Percentiles rank a stretch among this genome's conserved stretches.
Conservation (phyloP, 2,329 filamentous ascomycete genomes). For the Stemphylium beticola region DNA sequence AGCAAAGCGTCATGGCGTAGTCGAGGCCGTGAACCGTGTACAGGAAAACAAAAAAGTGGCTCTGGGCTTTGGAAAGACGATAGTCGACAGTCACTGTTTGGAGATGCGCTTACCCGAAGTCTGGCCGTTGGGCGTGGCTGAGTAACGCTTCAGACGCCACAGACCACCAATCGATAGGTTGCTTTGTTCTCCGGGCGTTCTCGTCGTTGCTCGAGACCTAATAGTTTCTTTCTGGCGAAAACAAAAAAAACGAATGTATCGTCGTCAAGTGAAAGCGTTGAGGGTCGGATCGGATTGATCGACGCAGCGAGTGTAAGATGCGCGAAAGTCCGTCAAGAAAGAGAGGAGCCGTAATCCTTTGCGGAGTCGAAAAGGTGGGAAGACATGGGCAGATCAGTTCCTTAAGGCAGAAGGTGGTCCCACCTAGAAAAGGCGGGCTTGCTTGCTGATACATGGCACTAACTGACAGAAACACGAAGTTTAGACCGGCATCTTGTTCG, state of each 20-base stretch:
- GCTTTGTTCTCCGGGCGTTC: background rate
- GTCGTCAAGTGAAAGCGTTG: background rate
- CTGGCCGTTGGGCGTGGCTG: conserved; percentile 5
- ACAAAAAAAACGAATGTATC: background rate
- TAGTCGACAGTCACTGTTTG: background rate
- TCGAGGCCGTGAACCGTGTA: conserved; percentile 9
- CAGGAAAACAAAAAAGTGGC: conserved; percentile 5
- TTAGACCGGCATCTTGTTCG: conserved; percentile 12
- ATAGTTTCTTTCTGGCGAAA: background rate
- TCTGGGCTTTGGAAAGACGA: conserved; percentile 7
- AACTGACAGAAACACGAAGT: conserved; percentile 20
- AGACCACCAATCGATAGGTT: background rate
- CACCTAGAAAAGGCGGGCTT: background rate
- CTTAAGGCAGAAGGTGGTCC: conserved; percentile 23
- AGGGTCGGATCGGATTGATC: background rate
- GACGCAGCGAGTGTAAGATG: background rate
- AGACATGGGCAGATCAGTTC: conserved; percentile 9
- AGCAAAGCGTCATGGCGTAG: conserved; percentile 23
- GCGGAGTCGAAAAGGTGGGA: background rate
- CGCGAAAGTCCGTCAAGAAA: background rate
- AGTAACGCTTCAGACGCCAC: conserved; percentile 3
- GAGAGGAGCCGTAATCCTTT: background rate
- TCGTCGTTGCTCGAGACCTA: background rate
- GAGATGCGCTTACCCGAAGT: background rate
- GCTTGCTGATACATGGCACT: conserved; percentile 19